phyloP scores from a whole-genome alignment of 257 asterid species.

The Nicotiana knightiana region DNA sequence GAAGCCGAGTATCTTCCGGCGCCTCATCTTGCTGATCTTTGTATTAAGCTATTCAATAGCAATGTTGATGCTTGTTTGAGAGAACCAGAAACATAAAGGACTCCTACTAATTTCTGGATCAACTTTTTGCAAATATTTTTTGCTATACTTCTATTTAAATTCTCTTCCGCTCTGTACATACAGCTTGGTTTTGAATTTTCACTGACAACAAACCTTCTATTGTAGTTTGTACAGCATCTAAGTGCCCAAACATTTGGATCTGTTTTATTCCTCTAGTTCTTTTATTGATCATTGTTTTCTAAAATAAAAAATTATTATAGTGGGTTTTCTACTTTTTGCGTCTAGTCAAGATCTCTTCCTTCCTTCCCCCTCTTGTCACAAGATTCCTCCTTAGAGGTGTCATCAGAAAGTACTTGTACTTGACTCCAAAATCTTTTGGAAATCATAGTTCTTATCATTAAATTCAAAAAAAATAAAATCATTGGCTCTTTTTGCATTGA shows the following conservation, averaged over 20 bases:
- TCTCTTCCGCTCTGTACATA: constrained; percentile 4
- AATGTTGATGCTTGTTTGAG: background rate
- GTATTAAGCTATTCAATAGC: background rate
- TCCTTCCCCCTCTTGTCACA: background rate
- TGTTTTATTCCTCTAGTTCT: background rate
- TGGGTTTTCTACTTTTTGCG: background rate
- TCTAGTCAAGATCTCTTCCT: background rate
- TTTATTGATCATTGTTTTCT: background rate
- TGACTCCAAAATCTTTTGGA: no score
- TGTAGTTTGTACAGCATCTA: constrained; percentile 9
- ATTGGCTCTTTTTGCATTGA: no score
- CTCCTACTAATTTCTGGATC: background rate
- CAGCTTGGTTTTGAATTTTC: constrained; percentile 2
- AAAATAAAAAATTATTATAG: background rate
- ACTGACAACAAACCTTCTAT: background rate
- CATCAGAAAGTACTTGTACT: background rate
- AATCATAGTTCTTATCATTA: no score
- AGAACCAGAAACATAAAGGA: background rate
- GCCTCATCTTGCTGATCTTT: background rate
- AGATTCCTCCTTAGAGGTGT: background rate
- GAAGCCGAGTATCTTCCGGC: background rate
- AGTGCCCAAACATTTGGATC: background rate
- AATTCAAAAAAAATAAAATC: no score
- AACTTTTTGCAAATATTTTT: background rate
- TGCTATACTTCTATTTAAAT: background rate